Evolutionary conservation across 2,329 filamentous ascomycete species (phyloP), one percentile per base, ranked within the genome.

Genomic region (Fusarium humuli): DNA sequence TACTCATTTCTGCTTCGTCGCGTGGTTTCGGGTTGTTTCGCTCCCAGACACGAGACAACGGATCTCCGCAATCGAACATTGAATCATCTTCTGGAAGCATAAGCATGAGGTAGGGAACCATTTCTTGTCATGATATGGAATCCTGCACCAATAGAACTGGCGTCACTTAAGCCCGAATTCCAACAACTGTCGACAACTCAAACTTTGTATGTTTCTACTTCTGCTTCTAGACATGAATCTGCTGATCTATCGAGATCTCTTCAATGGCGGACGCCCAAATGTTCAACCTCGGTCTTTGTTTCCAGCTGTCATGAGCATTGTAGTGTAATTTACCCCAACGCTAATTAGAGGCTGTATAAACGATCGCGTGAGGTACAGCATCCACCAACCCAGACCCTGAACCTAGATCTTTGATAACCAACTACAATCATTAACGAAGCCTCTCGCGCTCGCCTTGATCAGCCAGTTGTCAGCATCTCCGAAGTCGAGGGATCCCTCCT

Each of bases 51-150:
- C 48, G 41, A 54, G 57, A 42, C 52, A 58, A 37, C n/a, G 10
- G 34, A 37, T 7, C 53, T 44, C 58, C 42, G 40, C 55, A 54
- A 47, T 67, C 58, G 67, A 71, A 69, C 34, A 69, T 57, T 30
- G 9, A 16, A 20, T 48, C 14, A 44, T 50, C 34, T 71, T 71
- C 68, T 71, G 65, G 68, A 71, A 71, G 60, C 63, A 65, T 65
- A 30, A 27, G 12, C 27, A 20, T 53, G 16, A n/a, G 23, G 8
- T 12, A 52, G 32, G 32, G 32, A 41, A 41, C 49, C 49, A 52
- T 52, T 23, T 52, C 32, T 52, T 27, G 25, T 25, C 16, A 16
- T 12, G 42, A 27, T 37, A 37, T 37, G 6, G 18, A n/a, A 37
- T n/a, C 42, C 16, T 45, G 22, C 20, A 37, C 18, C 10, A 37